These are phyloP conservation scores for Coniferiporia sulphurascens DNA, from an alignment of 1,284 basidiomycete species.

Conservation along the genomic window DNA sequence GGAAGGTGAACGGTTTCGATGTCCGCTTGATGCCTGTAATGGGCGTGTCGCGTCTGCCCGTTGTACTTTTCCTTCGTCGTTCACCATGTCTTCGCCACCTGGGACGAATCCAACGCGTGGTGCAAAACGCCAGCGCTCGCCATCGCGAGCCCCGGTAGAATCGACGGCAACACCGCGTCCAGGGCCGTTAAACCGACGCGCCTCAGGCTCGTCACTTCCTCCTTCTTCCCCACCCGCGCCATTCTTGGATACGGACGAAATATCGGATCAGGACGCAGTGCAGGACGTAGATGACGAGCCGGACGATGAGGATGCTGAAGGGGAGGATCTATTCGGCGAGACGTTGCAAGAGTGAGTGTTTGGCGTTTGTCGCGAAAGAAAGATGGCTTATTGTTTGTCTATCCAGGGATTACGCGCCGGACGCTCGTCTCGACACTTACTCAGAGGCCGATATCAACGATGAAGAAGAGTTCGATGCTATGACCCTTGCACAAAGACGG, in stretches of 20 bases:
- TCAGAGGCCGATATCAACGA: slow-evolving; percentile 88
- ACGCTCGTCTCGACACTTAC: slow-evolving; percentile 83
- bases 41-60: slow-evolving; percentile 16
- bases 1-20: slow-evolving; percentile 14
- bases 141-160: slow-evolving; percentile 41
- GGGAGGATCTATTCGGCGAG: slow-evolving; percentile 92
- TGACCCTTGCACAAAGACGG: slow-evolving; percentile 72
- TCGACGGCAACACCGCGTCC: slow-evolving; percentile 50
- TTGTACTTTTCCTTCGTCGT: not conserved
- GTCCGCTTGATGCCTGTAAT: slow-evolving; percentile 13
- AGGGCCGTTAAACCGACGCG: slow-evolving; percentile 43
- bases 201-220: slow-evolving; percentile 67
- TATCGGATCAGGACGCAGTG: slow-evolving; percentile 68
- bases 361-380: not conserved
- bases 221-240: slow-evolving; percentile 80
- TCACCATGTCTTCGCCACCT: slow-evolving; percentile 14
- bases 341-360: slow-evolving; percentile 65
- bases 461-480: slow-evolving; percentile 66
- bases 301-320: slow-evolving; percentile 79
- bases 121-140: slow-evolving; percentile 60
- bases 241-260: slow-evolving; percentile 86
- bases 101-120: slow-evolving; percentile 26
- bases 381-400: not conserved
- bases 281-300: slow-evolving; percentile 61
- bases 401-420: slow-evolving; percentile 81